Base-by-base conservation (phyloP, 192 early-diverging fungal species). In the Gryganskiella cystojenkinii region DNA sequence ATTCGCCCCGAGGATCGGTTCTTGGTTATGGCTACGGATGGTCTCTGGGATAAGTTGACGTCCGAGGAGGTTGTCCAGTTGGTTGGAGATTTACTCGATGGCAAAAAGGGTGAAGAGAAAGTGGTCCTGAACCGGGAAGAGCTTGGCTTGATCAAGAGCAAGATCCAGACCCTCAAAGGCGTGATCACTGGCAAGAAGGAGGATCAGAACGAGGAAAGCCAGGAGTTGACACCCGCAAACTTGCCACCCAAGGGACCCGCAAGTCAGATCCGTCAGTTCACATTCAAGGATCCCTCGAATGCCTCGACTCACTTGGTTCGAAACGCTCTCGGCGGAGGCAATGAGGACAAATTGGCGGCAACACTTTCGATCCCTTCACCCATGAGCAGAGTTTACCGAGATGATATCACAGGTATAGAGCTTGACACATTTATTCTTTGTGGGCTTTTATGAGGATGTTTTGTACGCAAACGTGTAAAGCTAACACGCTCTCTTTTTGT, bases 21-120 rank as follows among this genome's bases (percentile, higher is more conserved):
- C 71, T 76, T 96, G 43, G 92, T 96, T 1, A 73, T 96, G 58
- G 93, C 93, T 7, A 88, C 93, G 0, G 95, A 95, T 83, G 95
- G 95, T 19, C 79, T 96, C 0, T 95, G 92, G 83, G 94, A 95
- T 56, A 81, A 88, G 62, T 65, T 95, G 50, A 88, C 87, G 2
- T 89, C 89, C 45, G 87, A 83, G 2, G 89, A 95, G 22, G 89
- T 85, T 11, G 69, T 81, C 4, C 74, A 81, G 56, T 66, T 83
- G 15, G 83, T 90, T 25, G 85, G 71, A 2, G 61, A 75, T 11
- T 80, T 79, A n/a, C 33, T 85, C 37, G 82, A 86, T 56, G 78
- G 81, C 22, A 72, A 61, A 46, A 59, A 34, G 30, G 74, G 74
- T 5, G n/a, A 69, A 27, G 74, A 78, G 14, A 35, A 58, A 7